Evolutionary conservation across 2,329 filamentous ascomycete species (phyloP), one percentile per base, ranked within the genome.

Genomic region (Helminthosporium solani): DNA sequence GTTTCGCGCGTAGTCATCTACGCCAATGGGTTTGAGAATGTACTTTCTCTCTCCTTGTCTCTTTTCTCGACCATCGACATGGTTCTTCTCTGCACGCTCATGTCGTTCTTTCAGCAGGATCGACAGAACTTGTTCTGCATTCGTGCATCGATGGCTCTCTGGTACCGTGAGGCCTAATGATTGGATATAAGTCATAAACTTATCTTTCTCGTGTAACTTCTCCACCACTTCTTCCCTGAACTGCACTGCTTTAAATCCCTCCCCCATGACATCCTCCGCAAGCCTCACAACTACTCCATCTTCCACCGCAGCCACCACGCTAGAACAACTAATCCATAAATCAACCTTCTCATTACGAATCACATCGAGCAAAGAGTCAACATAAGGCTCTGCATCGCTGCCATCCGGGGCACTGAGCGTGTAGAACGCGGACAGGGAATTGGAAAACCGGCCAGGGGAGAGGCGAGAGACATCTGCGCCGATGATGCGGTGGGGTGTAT

Each of bases 271-370:
- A 46, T 64, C 49, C 18, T 66, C 51, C 15, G 65, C 67, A 14
- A 66, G 50, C 7, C 56, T 53, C 1, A 82, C 84, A 1, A 84
- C 84, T 28, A 78, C 67, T 0, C 82, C 86, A 61, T 90, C 87
- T 57, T 87, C 82, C 11, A 85, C 67, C 0, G 83, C 83, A 0
- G 79, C 81, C 1, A 79, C 76, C 7, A 86, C 82, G n/a, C 82
- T 84, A 0, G 86, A 88, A 57, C 86, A 88, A 16, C 82, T 84
- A 2, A 90, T 80, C 86, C 87, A 91, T 2, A 90, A 68, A 45
- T 88, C 80, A 3, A 88, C 77, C 0, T 76, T 73, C 52, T 90
- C 85, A 0, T 70, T 64, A 5, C 74, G 62, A 33, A 89, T 75
- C 20, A 90, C 76, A 7, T 80, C 68, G 1, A 87, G 63, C 3